Evolutionary conservation across 371 early-diverging fungal genomes (phyloP), one percentile per base, ranked within the genome.

Genomic region (Zopfochytrium polystomum): DNA sequence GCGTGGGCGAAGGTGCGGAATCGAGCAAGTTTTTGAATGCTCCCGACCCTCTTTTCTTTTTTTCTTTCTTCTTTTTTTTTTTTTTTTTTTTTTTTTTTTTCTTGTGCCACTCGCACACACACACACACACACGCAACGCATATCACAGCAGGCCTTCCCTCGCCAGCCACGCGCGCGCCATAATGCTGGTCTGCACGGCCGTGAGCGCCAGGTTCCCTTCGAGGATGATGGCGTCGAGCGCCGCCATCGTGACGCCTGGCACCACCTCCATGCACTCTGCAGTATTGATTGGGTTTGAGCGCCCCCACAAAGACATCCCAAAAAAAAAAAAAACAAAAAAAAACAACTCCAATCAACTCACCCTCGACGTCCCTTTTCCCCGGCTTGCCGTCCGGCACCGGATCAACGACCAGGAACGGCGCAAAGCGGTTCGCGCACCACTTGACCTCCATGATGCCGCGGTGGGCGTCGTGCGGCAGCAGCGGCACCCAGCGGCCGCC

Each of bases 371-470:
- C 87, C 7, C 84, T 70, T 49, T 48, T 51, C 26, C 55, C 46
- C 0, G 86, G 86, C 31, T 65, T 56, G n/a, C 60, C 52, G 52
- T 87, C 86, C 1, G 35, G 3, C 4, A 63, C 58, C 15, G 86
- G 82, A 66, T 87, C 74, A 15, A 87, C 34, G 35, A 79, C 81
- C 4, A 87, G 70, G 63, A 73, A 85, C 2, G 86, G 85, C 11
- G 83, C 68, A 63, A 87, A 87, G 27, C 78, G 63, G 61, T 87
- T 86, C 15, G 63, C 63, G 33, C 83, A 79, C 85, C 85, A 85
- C 65, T 85, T 87, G 42, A 86, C 60, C 62, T 84, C 60, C 66
- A 70, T 70, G 45, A 79, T 74, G 48, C 85, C 83, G 11, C 85
- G 85, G 20, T 77, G 72, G n/a, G 77, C 74, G 20, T 68, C 72